Evolutionary conservation across 1,139 yeast species (phyloP).

Genomic region (Taiozyma onychis): DNA sequence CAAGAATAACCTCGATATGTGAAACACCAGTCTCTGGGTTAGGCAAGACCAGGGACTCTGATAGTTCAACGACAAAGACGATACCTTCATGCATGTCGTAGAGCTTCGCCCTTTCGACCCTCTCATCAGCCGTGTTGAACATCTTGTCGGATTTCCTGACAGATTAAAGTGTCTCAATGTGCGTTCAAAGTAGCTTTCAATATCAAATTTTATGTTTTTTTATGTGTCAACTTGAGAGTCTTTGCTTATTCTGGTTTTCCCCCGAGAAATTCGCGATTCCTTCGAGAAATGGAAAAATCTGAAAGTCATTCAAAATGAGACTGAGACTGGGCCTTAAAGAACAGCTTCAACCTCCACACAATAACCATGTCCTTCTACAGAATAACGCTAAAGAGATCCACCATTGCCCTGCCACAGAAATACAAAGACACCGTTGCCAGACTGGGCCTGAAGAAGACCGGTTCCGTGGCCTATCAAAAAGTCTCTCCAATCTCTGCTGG

Average conservation of each 20-base stretch:
- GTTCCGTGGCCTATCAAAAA: slow-evolving; percentile 65
- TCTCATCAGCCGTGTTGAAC: not conserved
- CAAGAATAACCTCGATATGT: slow-evolving; percentile 47
- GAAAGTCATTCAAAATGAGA: not conserved
- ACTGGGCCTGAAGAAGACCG: slow-evolving; percentile 72
- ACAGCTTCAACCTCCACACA: not conserved
- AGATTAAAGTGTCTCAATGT: not conserved
- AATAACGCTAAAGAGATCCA: slow-evolving; percentile 73
- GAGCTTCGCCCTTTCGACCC: slow-evolving; percentile 1
- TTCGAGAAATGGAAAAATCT: not conserved
- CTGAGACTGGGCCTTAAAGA: not conserved
- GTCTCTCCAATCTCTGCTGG: slow-evolving; percentile 83
- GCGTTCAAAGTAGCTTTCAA: not conserved
- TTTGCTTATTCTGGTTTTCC: too few relatives aligned
- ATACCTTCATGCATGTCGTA: slow-evolving; percentile 61
- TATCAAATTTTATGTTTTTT: too few relatives aligned
- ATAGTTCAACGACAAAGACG: slow-evolving; percentile 53
- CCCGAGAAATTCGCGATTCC: not conserved
- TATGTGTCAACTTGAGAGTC: too few relatives aligned
- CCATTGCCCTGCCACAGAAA: slow-evolving; percentile 77
- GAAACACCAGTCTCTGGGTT: slow-evolving; percentile 32
- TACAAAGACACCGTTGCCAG: slow-evolving; percentile 61
- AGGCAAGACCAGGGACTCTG: slow-evolving; percentile 42
- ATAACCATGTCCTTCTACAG: slow-evolving; percentile 42
- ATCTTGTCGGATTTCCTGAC: not conserved